Percentiles rank a stretch among this genome's conserved stretches.
Conservation (phyloP, 805 yeast species). For the Lipomyces oligophaga region DNA sequence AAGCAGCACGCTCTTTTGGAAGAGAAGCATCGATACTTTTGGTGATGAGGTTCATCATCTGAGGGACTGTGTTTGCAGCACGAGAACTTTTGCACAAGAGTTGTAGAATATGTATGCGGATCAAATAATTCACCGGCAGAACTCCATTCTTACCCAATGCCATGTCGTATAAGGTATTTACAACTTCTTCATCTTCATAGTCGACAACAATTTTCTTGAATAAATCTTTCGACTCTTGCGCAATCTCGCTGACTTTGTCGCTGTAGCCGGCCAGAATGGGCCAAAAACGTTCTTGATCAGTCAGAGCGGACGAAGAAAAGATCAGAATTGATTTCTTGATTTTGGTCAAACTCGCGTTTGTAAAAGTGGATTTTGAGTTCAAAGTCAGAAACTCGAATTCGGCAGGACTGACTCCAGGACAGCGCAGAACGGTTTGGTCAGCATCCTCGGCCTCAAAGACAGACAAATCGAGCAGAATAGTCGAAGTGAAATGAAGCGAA, state of each 20-base stretch:
- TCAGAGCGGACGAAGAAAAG: slow-evolving; percentile 44
- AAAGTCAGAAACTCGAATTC: slow-evolving; percentile 63
- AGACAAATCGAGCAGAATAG: slow-evolving; percentile 56
- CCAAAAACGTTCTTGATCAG: slow-evolving; percentile 41
- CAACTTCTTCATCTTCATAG: slow-evolving; percentile 47
- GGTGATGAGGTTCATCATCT: slow-evolving; percentile 47
- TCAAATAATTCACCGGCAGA: slow-evolving; percentile 53
- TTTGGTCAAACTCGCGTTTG: slow-evolving; percentile 45
- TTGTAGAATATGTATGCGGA: slow-evolving; percentile 40
- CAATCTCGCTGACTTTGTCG: slow-evolving; percentile 54
- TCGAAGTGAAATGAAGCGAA: slow-evolving; percentile 48
- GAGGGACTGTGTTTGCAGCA: slow-evolving; percentile 48
- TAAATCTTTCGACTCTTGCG: slow-evolving; percentile 51
- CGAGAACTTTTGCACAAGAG: slow-evolving; percentile 50
- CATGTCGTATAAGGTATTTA: slow-evolving; percentile 46
- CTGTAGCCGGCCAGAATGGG: slow-evolving; percentile 61
- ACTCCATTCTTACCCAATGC: slow-evolving; percentile 48
- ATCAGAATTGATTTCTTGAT: slow-evolving; percentile 44
- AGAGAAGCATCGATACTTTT: slow-evolving; percentile 56
- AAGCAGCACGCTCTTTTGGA: slow-evolving; percentile 50
- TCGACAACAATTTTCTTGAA: slow-evolving; percentile 52
- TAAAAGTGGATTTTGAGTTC: slow-evolving; percentile 62
- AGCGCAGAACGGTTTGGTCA: slow-evolving; percentile 30
- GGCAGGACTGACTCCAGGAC: slow-evolving; percentile 60
- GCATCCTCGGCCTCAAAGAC: slow-evolving; percentile 5